Percentiles rank a stretch among this genome's conserved stretches.
Conservation (phyloP, 108 stramenopile genomes). For the Discostella pseudostelligera region DNA sequence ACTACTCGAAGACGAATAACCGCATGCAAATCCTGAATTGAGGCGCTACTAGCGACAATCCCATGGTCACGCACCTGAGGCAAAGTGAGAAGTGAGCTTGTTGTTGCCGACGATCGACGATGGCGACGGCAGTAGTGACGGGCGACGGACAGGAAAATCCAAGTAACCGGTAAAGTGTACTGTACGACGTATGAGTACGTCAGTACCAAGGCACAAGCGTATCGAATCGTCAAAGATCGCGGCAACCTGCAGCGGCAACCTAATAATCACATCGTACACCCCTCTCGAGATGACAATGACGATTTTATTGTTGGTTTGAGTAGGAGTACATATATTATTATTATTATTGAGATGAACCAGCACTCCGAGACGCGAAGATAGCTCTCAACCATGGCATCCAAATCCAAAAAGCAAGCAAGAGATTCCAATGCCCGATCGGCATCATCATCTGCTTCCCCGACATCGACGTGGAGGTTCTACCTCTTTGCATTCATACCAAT, state of each 20-base stretch:
- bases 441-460: neutral
- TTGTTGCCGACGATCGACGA: neutral
- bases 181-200: neutral
- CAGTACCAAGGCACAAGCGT: neutral
- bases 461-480: constrained; percentile 8
- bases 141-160: constrained; percentile 9
- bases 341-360: neutral
- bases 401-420: constrained; percentile 5
- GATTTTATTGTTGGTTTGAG: no score
- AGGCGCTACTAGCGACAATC: constrained; percentile 1
- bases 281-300: no score
- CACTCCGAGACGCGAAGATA: no score
- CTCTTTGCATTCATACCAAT: constrained; percentile 17
- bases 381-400: constrained; percentile 13
- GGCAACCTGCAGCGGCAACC: no score
- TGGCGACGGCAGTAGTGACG: neutral
- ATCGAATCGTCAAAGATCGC: no score
- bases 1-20: no score
- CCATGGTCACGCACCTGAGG: constrained; percentile 47
- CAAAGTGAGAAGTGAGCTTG: constrained; percentile 61
- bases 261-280: no score
- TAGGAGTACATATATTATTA: no score
- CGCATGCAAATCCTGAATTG: neutral
- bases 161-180: constrained; percentile 22
- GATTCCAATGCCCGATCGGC: neutral